A percentile compares a stretch with the other conserved stretches of the same genome.
These are phyloP conservation scores for Solanum sparsipilum DNA, from an alignment of 257 asterid species.

Conservation along the genomic window DNA sequence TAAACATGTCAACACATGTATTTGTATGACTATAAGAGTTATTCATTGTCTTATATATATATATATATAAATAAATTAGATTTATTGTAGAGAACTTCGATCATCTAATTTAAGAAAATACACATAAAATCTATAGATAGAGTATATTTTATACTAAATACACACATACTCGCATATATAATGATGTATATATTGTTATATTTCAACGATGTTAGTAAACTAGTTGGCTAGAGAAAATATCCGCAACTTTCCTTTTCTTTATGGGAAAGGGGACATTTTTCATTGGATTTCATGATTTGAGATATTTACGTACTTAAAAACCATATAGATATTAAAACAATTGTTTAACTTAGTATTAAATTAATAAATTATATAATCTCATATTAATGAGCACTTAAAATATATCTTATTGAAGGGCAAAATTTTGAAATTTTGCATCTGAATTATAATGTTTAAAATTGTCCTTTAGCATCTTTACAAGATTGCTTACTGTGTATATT, in stretches of 20 bases:
- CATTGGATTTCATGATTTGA: not conserved
- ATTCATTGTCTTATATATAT: no score
- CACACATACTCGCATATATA: not conserved
- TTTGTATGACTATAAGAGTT: not conserved
- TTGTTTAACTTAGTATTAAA: not conserved
- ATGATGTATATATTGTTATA: not conserved
- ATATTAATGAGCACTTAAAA: not conserved
- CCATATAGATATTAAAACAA: not conserved
- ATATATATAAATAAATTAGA: no score
- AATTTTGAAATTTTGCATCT: not conserved
- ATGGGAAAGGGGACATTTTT: not conserved
- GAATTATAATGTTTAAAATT: not conserved
- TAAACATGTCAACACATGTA: not conserved
- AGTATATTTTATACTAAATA: no score
- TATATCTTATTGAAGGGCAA: not conserved
- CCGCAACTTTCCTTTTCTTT: not conserved
- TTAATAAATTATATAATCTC: not conserved
- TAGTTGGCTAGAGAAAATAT: not conserved
- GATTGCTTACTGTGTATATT: not conserved
- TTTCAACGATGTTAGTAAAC: not conserved
- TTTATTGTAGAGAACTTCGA: no score
- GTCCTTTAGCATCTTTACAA: not conserved
- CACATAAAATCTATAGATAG: not conserved
- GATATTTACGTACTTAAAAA: not conserved
- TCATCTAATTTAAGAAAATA: not conserved